Conservation (phyloP, 371 early-diverging fungal genomes). For the Amoeboaphelidium occidentale region DNA sequence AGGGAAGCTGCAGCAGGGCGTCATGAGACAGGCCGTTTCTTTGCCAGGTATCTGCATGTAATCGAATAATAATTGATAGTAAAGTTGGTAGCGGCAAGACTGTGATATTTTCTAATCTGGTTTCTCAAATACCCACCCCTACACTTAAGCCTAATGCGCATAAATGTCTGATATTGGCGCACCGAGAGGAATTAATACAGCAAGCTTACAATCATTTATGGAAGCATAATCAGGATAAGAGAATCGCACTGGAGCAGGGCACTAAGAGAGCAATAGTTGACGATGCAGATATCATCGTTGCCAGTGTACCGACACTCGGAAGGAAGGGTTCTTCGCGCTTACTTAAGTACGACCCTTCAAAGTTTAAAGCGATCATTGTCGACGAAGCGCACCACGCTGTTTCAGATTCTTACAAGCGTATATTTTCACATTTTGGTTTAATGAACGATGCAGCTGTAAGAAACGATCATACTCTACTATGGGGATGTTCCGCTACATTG, state of each 20-base stretch:
- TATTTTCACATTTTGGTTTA: constrained; percentile 46
- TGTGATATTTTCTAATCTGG: constrained; percentile 60
- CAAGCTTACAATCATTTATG: constrained; percentile 46
- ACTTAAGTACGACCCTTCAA: constrained; percentile 31
- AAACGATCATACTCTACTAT: constrained; percentile 29
- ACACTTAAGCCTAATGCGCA: constrained; percentile 32
- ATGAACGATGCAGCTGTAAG: too few relatives aligned
- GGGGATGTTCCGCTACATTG: constrained; percentile 85
- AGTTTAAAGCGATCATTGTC: constrained; percentile 66
- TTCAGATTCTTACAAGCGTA: constrained; percentile 36
- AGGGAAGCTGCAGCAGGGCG: constrained; percentile 17
- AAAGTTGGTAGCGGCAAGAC: constrained; percentile 78
- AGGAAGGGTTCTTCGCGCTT: constrained; percentile 22
- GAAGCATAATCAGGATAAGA: neutral
- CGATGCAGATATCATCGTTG: constrained; percentile 39
- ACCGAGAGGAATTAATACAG: constrained; percentile 55
- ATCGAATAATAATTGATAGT: too few relatives aligned
- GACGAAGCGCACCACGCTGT: constrained; percentile 86
- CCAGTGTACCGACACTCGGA: constrained; percentile 50
- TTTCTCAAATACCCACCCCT: constrained; percentile 32
- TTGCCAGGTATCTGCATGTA: too few relatives aligned
- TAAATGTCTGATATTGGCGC: constrained; percentile 55
- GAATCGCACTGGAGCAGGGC: constrained; percentile 27
- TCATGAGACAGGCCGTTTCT: constrained; percentile 27
- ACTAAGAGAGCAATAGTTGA: constrained; percentile 19